Percentiles rank a stretch among this genome's conserved stretches.
Conservation (phyloP, 257 asterid species). For the Solanum appendiculatum region DNA sequence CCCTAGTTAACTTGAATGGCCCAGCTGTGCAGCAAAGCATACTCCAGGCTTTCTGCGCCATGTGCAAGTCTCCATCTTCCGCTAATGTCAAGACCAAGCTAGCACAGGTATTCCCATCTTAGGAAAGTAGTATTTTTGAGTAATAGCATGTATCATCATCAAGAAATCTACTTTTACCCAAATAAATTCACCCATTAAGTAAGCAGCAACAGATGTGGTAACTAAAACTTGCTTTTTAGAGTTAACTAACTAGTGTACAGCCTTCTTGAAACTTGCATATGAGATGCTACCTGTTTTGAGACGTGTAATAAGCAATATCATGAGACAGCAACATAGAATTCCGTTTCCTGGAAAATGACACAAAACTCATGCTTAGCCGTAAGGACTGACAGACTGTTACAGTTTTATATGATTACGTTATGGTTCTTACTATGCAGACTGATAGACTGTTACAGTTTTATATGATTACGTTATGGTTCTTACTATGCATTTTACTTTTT, state of each 20-base stretch:
- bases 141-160: not conserved
- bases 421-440: not conserved
- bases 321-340: not conserved
- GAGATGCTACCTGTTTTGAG: not conserved
- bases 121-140: not conserved
- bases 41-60: conserved; percentile 35
- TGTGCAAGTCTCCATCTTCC: conserved; percentile 47
- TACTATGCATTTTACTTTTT: not conserved
- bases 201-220: not conserved
- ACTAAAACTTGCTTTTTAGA: not conserved
- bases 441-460: not conserved
- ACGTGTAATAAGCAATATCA: not conserved
- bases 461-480: not conserved
- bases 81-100: conserved; percentile 31
- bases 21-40: conserved; percentile 38
- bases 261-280: not conserved
- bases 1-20: conserved; percentile 27
- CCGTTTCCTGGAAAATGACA: not conserved
- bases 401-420: not conserved
- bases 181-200: not conserved
- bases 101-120: conserved; percentile 29
- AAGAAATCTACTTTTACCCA: not conserved
- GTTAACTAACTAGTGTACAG: not conserved
- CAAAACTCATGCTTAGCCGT: not conserved
- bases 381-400: not conserved